Base-by-base conservation (phyloP, 192 early-diverging fungal genomes). In the Mortierella antarctica region DNA sequence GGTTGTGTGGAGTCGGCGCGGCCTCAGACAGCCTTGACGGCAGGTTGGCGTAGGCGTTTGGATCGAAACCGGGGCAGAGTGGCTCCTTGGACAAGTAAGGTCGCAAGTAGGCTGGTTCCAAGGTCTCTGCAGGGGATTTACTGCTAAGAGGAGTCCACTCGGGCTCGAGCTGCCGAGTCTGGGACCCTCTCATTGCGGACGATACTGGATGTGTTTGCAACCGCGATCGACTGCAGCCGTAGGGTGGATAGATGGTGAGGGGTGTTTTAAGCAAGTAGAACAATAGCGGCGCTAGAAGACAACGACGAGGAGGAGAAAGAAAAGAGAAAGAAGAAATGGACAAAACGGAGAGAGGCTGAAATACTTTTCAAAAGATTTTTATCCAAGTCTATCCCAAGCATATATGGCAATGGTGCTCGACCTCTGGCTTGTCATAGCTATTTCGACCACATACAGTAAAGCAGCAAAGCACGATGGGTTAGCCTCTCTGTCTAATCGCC, bases 361-460 rank as follows among this genome's bases (percentile, higher is more conserved):
- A 21, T 21, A 23, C 9, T 5, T 12, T 11, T 8, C 20, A 10
- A 10, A 57, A 11, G 10, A 7, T 47, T 55, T 6, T 31, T 67
- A 11, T 39, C 40, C 40, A 8, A n/a, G 4, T 5, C 15, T 64
- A 64, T 49, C 41, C 42, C 1, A 58, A 57, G 11, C 75, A 79
- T 21, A 21, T 53, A 54, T 20, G 51, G 46, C 75, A 79, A 56
- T 65, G 62, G 42, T 62, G 67, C n/a, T 79, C 75, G 7, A 79
- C 69, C 2, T 79, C 75, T 1, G 68, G 59, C 48, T 67, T 70
- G 13, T 67, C 75, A 42, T 79, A 79, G 47, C 75, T 79, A 66
- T 59, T 31, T 41, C 11, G 9, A 0, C 7, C 21, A 21, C 9
- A 68, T 31, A 31, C 31, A 31, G 52, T 6, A 14, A 57, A 48